Conservation (phyloP, 148 eudicot genomes). For the Cornus kousa region DNA sequence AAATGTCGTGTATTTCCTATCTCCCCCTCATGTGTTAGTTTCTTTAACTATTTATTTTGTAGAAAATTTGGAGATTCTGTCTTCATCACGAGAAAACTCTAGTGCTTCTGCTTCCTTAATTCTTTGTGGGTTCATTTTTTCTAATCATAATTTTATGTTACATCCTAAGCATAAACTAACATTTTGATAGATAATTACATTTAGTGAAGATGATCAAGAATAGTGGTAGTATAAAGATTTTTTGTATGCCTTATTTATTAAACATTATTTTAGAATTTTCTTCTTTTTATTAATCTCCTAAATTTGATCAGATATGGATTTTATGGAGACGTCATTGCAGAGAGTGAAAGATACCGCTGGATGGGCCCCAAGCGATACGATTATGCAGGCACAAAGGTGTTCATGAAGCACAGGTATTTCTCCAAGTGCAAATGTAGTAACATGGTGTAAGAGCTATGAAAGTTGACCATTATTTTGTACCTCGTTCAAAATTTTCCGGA, state of each 20-base stretch:
- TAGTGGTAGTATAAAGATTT: neutral
- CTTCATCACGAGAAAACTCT: neutral
- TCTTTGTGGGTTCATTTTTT: neutral
- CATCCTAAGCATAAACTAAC: neutral
- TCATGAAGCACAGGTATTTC: constrained; percentile 76
- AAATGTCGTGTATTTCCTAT: too few relatives aligned
- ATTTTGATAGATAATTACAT: neutral
- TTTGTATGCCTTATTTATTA: neutral
- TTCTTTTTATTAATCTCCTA: constrained; percentile 12
- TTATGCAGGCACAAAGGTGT: constrained; percentile 90
- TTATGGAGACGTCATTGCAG: constrained; percentile 94
- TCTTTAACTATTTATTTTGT: too few relatives aligned
- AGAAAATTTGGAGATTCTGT: neutral
- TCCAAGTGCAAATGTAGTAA: neutral
- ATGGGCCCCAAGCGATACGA: constrained; percentile 99
- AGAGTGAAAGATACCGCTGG: constrained; percentile 96
- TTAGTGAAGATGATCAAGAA: neutral
- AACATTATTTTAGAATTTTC: neutral
- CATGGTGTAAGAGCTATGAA: neutral
- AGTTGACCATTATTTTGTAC: neutral
- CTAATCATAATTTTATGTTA: neutral
- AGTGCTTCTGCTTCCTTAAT: neutral
- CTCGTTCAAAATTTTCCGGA: neutral
- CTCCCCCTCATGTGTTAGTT: neutral
- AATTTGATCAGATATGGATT: constrained; percentile 75